These are phyloP conservation scores for Coemansia sp. DNA, from an alignment of 192 early-diverging fungal genomes.

Conservation along the genomic window DNA sequence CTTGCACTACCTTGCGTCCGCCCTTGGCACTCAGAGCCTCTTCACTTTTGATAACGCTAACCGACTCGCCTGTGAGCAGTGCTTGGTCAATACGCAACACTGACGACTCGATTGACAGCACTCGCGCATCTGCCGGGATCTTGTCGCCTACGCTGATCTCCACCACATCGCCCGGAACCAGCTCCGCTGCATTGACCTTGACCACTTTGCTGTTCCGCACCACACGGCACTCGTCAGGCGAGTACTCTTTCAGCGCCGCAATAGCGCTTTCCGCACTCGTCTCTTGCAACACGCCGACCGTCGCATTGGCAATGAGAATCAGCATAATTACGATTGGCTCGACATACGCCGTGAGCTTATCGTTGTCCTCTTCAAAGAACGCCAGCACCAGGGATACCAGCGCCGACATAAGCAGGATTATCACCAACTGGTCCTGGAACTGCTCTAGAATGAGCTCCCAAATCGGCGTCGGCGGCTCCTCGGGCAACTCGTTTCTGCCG, in stretches of 20 bases:
- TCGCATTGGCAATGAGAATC: constrained; percentile 97
- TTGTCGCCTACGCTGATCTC: constrained; percentile 91
- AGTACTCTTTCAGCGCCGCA: constrained; percentile 94
- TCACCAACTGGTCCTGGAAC: constrained; percentile 97
- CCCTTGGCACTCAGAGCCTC: constrained; percentile 44
- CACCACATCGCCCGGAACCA: constrained; percentile 98
- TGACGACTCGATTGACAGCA: constrained; percentile 77
- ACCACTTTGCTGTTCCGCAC: constrained; percentile 69
- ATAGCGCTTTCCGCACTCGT: constrained; percentile 96
- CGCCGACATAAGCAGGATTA: constrained; percentile 91
- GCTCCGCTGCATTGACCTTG: constrained; percentile 70
- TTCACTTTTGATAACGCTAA: constrained; percentile 82
- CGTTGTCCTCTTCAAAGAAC: constrained; percentile 75
- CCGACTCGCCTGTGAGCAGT: constrained; percentile 93
- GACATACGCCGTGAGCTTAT: constrained; percentile 84
- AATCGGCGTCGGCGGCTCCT: constrained; percentile 85
- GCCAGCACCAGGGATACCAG: constrained; percentile 91
- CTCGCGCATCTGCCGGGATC: constrained; percentile 91
- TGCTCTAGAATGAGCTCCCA: constrained; percentile 94
- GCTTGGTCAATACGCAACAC: constrained; percentile 94
- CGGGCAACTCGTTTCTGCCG: constrained; percentile 88
- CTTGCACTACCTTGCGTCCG: constrained; percentile 81
- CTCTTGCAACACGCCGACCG: constrained; percentile 96
- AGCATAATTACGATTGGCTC: constrained; percentile 97
- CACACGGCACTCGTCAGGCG: constrained; percentile 93